Evolutionary conservation across 306 rosid species (phyloP), one percentile per base, ranked within the genome.

Genomic region (Heteromeles arbutifolia): DNA sequence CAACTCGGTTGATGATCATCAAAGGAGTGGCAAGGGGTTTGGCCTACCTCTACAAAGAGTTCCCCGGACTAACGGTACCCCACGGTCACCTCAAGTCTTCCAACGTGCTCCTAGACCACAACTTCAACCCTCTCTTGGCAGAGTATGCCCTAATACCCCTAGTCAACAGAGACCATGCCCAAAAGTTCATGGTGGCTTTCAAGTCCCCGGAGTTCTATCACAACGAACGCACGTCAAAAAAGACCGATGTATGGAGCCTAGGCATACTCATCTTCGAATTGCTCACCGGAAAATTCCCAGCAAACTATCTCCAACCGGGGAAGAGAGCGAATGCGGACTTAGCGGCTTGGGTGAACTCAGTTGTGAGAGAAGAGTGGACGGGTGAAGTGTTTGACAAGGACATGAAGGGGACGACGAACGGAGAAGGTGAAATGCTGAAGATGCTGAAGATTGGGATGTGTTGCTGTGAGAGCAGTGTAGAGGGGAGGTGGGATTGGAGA

Each of bases 1-100:
- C 87, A 52, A 91, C 88, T 2, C 89, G 97, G 2, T 73, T 94
- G 69, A 90, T 78, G 80, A 88, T 95, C 79, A 85, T 92, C 64
- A 92, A 92, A 76, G 99, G 99, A 57, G 93, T 95, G 34, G 88
- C 88, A 0, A 85, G 84, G 43, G 97, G 96, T 0, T 76, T 95
- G 48, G 75, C 79, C 1, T 75, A 88, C 69, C 89, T 95, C 4
- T 84, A 92, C 83, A 76, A 6, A 4, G 97, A 90, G 72, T 87
- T 90, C 24, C 90, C 96, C 0, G 39, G 59, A 10, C 69, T 84
- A 44, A 43, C 53, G 3, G 44, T 86, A 4, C 86, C 93, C 0
- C 97, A 95, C 1, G 99, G 99, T 10, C 97, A 95, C 64, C 93
- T 95, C 1, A 95, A 95, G 70, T 95, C 99, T 22, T 90, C 99